Conservation (phyloP, 345 rosid genomes). For the Murraya koenigii region DNA sequence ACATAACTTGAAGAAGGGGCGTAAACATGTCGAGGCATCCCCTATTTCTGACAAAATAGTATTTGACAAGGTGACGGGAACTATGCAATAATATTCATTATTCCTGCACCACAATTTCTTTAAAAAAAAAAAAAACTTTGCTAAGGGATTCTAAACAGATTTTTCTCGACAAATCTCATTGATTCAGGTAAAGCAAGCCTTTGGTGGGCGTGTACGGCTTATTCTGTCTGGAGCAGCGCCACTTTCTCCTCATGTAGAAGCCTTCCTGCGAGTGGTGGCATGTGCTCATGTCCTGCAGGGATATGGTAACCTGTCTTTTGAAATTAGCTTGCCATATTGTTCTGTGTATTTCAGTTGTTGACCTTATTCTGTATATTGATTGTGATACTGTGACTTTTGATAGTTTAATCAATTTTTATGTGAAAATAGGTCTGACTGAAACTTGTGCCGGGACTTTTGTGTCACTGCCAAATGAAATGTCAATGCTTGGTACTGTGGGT, state of each 20-base stretch:
- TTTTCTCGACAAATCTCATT: constrained; percentile 3
- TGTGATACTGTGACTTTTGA: constrained; percentile 6
- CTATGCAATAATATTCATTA: background rate
- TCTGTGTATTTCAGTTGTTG: background rate
- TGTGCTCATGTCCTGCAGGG: constrained; percentile 98
- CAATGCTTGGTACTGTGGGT: constrained; percentile 91
- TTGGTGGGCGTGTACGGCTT: constrained; percentile 90
- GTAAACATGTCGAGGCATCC: constrained; percentile 63
- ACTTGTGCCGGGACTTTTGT: constrained; percentile 92
- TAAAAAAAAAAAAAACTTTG: too few species aligned
- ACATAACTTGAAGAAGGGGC: constrained; percentile 60
- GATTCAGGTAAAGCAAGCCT: constrained; percentile 76
- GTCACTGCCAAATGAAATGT: constrained; percentile 73
- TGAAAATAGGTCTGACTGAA: constrained; percentile 78
- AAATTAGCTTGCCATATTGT: background rate
- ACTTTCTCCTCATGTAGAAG: constrained; percentile 78
- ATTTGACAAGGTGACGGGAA: constrained; percentile 63
- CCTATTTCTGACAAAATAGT: constrained; percentile 85
- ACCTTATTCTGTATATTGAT: background rate
- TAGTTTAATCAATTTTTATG: constrained; percentile 5
- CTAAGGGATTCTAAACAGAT: background rate
- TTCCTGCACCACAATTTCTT: background rate
- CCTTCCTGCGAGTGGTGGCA: constrained; percentile 88
- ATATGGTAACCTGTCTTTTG: constrained; percentile 60
- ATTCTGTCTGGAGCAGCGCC: constrained; percentile 98